Percentiles rank a stretch among this genome's conserved stretches.
phyloP scores from a whole-genome alignment of 2,329 filamentous ascomycete genomes.

The Colletotrichum limetticola region DNA sequence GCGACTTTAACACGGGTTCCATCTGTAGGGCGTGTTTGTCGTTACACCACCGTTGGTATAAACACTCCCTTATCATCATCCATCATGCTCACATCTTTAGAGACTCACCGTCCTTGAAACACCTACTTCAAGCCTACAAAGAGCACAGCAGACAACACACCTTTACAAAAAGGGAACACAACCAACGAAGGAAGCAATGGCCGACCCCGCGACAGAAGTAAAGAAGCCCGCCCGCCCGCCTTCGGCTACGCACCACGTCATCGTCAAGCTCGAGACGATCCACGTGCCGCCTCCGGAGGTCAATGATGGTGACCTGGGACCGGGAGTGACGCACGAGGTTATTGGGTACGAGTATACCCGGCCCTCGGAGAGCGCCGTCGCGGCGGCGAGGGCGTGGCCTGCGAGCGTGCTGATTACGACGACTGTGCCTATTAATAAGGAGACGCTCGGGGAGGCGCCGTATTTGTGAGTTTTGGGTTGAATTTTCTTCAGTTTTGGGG shows the following conservation, averaged over 20 bases:
- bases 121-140: not conserved
- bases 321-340: conserved; percentile 30
- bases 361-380: conserved; percentile 11
- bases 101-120: not conserved
- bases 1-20: not conserved
- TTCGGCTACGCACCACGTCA: conserved; percentile 31
- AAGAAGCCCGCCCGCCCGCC: conserved; percentile 28
- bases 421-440: conserved; percentile 36
- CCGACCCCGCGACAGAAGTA: conserved; percentile 24
- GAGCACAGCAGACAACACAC: too few relatives aligned
- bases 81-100: not conserved
- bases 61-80: not conserved
- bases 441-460: conserved; percentile 36
- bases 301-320: conserved; percentile 6
- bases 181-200: conserved; percentile 1
- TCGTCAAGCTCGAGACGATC: conserved; percentile 37
- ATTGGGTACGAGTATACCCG: conserved; percentile 35
- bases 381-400: conserved; percentile 36
- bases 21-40: not conserved
- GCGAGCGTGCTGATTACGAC: conserved; percentile 42
- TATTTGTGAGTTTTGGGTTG: conserved; percentile 34
- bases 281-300: conserved; percentile 29
- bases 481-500: too few relatives aligned
- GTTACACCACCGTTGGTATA: not conserved
- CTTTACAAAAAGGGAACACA: too few relatives aligned